Evolutionary conservation across 2,329 filamentous ascomycete species (phyloP), one percentile per base, ranked within the genome.

Genomic region (Cercospora sojina): DNA sequence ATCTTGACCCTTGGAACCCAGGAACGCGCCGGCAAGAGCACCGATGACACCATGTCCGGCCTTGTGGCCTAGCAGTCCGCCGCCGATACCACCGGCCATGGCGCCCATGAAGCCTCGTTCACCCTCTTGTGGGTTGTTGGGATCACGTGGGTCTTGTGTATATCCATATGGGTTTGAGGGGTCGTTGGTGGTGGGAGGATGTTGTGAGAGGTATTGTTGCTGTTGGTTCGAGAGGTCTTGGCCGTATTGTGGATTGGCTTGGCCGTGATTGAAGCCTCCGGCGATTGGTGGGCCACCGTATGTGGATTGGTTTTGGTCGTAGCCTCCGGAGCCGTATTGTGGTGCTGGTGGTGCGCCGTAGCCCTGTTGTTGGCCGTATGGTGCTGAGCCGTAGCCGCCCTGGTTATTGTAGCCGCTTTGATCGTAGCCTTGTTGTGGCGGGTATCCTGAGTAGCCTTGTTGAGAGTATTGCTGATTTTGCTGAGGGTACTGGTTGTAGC

Each of bases 81-180:
- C 87, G 3, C 85, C 84, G 3, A 85, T 80, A 51, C 84, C 86
- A 51, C 87, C 87, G 13, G 83, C 83, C 3, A 87, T 75, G 3
- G 85, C 83, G 56, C 86, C 85, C 72, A 85, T 82, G 5, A 88
- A 77, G 41, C 86, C 86, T 64, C 86, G 83, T 67, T 88, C 86
- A 58, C 82, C 84, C 58, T 85, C 84, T 57, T 79, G 80, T 41
- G 82, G 82, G 64, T 77, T 77, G 67, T 79, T 79, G 12, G 82
- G 82, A 73, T 75, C 75, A 73, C 75, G 62, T 2, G 74, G 75
- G 65, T 75, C 73, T 43, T 67, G 57, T 7, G 70, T 67, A 70
- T 74, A 74, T 32, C 77, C 77, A 71, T 82, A 79, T 12, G 77
- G 77, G 70, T 76, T 78, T 56, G 73, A 72, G 12, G 74, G 68